These are phyloP conservation scores for Lepidium didymum DNA, from an alignment of 345 rosid genomes.

Conservation along the genomic window DNA sequence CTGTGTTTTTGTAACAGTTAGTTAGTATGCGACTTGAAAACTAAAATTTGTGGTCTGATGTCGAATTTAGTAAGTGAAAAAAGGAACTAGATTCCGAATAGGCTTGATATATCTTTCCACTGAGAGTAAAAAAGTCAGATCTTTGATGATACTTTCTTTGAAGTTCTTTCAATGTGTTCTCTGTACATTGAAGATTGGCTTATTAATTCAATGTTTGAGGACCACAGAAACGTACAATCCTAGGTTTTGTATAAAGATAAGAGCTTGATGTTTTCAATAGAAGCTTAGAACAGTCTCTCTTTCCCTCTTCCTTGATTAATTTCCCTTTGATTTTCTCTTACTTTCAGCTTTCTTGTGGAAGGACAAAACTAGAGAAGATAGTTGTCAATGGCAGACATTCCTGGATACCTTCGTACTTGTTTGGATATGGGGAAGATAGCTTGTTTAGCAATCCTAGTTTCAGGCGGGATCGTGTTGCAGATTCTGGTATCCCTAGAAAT, in stretches of 20 bases:
- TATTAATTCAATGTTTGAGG: neutral
- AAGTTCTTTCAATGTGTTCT: neutral
- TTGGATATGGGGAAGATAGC: conserved; percentile 79
- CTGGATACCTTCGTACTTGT: conserved; percentile 66
- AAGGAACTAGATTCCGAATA: neutral
- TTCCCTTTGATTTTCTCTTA: neutral
- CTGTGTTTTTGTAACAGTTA: neutral
- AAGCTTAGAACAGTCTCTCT: neutral
- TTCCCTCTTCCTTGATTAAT: neutral
- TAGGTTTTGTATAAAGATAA: neutral
- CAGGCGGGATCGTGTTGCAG: conserved; percentile 82
- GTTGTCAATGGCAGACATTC: conserved; percentile 65
- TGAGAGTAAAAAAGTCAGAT: neutral
- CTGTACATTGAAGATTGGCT: neutral
- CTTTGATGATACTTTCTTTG: neutral
- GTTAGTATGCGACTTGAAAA: neutral
- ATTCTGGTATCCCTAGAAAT: conserved; percentile 45
- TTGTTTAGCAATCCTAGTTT: conserved; percentile 74
- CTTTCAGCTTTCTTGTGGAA: conserved; percentile 8
- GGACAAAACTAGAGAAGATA: conserved; percentile 14
- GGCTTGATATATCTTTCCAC: neutral
- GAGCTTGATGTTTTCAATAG: neutral
- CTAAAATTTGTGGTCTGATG: neutral
- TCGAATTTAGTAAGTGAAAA: neutral
- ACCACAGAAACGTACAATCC: neutral